Percentiles rank a stretch among this genome's conserved stretches.
These are phyloP conservation scores for Cladosporium austrohemisphaericum DNA, from an alignment of 2,329 filamentous ascomycete species.

Conservation along the genomic window DNA sequence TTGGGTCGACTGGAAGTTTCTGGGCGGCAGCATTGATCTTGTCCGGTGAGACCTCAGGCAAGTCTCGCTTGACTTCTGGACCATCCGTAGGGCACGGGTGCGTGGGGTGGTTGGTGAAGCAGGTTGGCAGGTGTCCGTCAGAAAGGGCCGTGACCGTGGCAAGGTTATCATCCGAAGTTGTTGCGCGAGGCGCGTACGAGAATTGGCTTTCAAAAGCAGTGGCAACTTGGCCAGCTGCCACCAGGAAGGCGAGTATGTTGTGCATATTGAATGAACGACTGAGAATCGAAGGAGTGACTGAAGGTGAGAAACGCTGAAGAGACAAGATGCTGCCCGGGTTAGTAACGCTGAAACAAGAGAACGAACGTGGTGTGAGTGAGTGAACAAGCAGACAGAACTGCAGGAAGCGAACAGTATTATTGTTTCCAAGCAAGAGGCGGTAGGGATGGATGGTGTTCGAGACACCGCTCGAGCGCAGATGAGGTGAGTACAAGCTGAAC, in stretches of 20 bases:
- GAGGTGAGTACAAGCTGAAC: constrained; percentile 1
- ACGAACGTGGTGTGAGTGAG: constrained; percentile 5
- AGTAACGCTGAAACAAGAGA: constrained; percentile 13
- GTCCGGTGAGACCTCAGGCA: too few relatives aligned
- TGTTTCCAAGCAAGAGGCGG: not conserved
- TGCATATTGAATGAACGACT: too few relatives aligned
- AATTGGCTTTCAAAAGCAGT: not conserved
- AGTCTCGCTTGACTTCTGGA: constrained; percentile 2
- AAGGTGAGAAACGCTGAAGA: not conserved
- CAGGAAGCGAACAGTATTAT: constrained; percentile 1
- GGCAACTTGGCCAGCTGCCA: constrained; percentile 1
- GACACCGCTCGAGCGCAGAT: constrained; percentile 5
- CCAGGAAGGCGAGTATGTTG: constrained; percentile 2
- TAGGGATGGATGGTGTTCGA: not conserved
- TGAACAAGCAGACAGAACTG: not conserved
- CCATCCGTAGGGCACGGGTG: constrained; percentile 10
- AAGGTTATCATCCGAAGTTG: constrained; percentile 3
- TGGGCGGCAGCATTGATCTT: not conserved
- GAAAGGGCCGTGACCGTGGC: not conserved
- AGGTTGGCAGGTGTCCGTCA: constrained; percentile 9
- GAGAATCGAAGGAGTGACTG: constrained; percentile 11
- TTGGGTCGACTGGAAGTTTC: not conserved
- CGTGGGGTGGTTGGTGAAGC: constrained; percentile 11
- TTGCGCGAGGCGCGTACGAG: not conserved
- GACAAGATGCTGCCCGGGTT: constrained; percentile 2